Evolutionary conservation across 805 yeast species (phyloP).

Genomic region (Candida coleopterorum): DNA sequence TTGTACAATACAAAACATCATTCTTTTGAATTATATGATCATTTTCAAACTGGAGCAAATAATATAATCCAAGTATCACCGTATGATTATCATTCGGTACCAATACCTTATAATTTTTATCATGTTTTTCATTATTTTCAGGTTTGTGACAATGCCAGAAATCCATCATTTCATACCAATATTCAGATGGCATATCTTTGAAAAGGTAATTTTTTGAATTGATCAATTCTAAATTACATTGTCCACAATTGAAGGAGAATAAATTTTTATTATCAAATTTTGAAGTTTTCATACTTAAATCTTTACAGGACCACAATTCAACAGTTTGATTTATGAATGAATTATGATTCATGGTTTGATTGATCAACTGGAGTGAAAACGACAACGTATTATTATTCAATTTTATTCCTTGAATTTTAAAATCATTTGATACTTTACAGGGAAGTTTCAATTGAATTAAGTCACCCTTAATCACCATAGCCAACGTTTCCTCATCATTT

Average conservation of each 20-base stretch:
- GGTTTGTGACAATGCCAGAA: conserved; percentile 97
- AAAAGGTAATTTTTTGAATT: conserved; percentile 31
- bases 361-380: background rate
- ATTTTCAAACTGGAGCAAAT: conserved; percentile 37
- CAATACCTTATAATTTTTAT: conserved; percentile 33
- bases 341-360: background rate
- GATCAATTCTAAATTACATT: conserved; percentile 26
- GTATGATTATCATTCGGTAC: conserved; percentile 35
- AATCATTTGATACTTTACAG: background rate
- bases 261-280: conserved; percentile 14
- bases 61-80: conserved; percentile 54
- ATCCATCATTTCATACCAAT: conserved; percentile 94
- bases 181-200: conserved; percentile 79
- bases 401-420: background rate
- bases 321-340: conserved; percentile 3
- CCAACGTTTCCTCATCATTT: background rate
- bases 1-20: conserved; percentile 23
- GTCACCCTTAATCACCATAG: background rate
- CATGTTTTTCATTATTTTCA: conserved; percentile 17
- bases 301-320: conserved; percentile 41
- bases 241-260: conserved; percentile 27
- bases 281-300: conserved; percentile 32
- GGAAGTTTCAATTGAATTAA: conserved; percentile 2
- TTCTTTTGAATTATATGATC: conserved; percentile 7
- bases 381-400: background rate